Evolutionary conservation across 805 yeast genomes (phyloP), one percentile per base, ranked within the genome.

Genomic region (Yarrowia sp.): DNA sequence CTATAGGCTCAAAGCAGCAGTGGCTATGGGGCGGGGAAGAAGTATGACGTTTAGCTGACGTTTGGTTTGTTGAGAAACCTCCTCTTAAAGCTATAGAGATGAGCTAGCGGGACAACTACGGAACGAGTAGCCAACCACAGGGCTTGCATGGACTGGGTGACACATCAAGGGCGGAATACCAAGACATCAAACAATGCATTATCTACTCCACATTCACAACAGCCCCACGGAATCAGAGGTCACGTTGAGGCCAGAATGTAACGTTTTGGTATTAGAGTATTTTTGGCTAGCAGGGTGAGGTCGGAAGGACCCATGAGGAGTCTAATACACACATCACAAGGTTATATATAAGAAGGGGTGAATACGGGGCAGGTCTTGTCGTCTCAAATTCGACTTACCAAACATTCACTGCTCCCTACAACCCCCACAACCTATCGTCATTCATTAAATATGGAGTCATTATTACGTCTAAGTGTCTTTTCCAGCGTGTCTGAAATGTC

Each of bases 211-310:
- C 32, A 26, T 26, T 5, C 7, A 26, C 32, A 26, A 5, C 32
- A 26, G 40, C 19, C 26, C 22, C 42, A 16, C 42, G 32, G 11
- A 52, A 15, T 35, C 32, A 26, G 32, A 26, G 32, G 32, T 26
- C 11, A 36, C 12, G 56, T 52, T 52, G 43, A 52, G 55, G 22
- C 19, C 42, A 36, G 35, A 53, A 53, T 53, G 59, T 53, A 53
- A 53, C 59, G 45, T 53, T 53, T 40, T 15, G 36, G 5, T 38
- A n/a, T 53, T 53, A 53, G 45, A 53, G 43, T 53, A 53, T 26
- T 26, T 53, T 16, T 19, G 59, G 43, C 59, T 53, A 53, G 43
- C 45, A 53, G 59, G 59, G 59, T 38, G 59, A 53, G 36, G 59
- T 9, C 45, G 43, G 43, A 52, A 12, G 32, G 15, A 32, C 55